Base-by-base conservation (phyloP, 1,284 basidiomycete species). In the Cutaneotrichosporon sp. region DNA sequence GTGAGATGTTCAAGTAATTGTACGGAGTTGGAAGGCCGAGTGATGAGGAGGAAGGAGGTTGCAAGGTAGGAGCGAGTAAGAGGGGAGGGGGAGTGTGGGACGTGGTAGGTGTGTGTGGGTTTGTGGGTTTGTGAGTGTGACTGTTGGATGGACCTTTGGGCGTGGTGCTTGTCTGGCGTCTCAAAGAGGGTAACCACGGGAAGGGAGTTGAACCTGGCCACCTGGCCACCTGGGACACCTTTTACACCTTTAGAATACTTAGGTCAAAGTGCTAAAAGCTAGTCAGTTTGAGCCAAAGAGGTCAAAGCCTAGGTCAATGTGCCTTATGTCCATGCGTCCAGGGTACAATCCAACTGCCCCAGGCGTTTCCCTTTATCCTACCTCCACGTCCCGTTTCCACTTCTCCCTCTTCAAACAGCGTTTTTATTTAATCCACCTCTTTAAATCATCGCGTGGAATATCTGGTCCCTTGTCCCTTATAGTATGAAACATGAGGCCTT, bases 21-120 rank as follows among this genome's bases (percentile, higher is more conserved):
- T 3, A 46, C 18, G 11, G 42, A 16, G 40, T 42, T 13, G 40
- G 40, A 13, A 13, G 40, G 40, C 18, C 42, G 42, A 49, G 30
- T n/a, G 51, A 53, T 30, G 16, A 52, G 51, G 58, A 40, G 22
- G 55, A 32, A 51, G 51, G 57, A 50, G 38, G 56, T 16, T 16
- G 42, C 47, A 7, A 49, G n/a, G 22, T 22, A 22, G n/a, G 49
- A 21, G 16, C 16, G 40, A 18, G 42, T 30, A 32, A 21, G 40
- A 13, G 49, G 49, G 30, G 4, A 2, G 42, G 42, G 42, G n/a
- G 16, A 18, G 18, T 21, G 40, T 42, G 31, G 30, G 50, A 40
- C 22, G 16, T 31, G 55, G 26, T 18, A 46, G 21, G 53, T 34
- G 21, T 34, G 21, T 31, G 22, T 13, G 53, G 42, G 34, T 21